Evolutionary conservation across 129 eudicot species (phyloP).

Genomic region (Arctium lappa): DNA sequence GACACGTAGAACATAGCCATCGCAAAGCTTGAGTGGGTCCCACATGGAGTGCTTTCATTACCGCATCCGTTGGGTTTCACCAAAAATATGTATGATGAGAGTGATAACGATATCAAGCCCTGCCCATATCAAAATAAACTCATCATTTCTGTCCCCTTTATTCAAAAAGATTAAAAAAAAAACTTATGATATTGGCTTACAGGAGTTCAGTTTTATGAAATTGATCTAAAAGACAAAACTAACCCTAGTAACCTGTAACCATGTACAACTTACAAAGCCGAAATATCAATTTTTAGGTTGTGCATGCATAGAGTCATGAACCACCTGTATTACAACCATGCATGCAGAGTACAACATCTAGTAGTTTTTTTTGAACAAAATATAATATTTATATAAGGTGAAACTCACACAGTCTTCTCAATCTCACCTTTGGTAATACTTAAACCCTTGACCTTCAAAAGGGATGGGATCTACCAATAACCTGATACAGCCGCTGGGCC

Average conservation of each 20-base stretch:
- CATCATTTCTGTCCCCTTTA: neutral
- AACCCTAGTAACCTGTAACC: neutral
- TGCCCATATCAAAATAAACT: constrained; percentile 14
- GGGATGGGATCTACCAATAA: neutral
- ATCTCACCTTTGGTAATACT: neutral
- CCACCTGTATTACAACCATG: too few species aligned
- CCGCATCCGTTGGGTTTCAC: constrained; percentile 78
- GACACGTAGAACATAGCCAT: constrained; percentile 57
- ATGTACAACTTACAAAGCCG: neutral
- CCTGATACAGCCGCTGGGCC: too few species aligned
- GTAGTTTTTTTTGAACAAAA: neutral
- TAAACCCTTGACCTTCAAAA: neutral
- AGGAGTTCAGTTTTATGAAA: neutral
- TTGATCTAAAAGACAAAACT: neutral
- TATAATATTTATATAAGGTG: too few species aligned
- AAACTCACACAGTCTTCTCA: neutral
- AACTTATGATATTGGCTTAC: neutral
- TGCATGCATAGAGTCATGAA: neutral
- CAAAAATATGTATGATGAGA: constrained; percentile 61
- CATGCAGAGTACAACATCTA: neutral
- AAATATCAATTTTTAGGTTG: neutral
- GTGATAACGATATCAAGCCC: constrained; percentile 64
- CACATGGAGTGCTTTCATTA: constrained; percentile 41
- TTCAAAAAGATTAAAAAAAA: neutral
- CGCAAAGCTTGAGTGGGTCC: constrained; percentile 44